Base-by-base conservation (phyloP, 2,329 filamentous ascomycete genomes). In the Calonectria crousiana region DNA sequence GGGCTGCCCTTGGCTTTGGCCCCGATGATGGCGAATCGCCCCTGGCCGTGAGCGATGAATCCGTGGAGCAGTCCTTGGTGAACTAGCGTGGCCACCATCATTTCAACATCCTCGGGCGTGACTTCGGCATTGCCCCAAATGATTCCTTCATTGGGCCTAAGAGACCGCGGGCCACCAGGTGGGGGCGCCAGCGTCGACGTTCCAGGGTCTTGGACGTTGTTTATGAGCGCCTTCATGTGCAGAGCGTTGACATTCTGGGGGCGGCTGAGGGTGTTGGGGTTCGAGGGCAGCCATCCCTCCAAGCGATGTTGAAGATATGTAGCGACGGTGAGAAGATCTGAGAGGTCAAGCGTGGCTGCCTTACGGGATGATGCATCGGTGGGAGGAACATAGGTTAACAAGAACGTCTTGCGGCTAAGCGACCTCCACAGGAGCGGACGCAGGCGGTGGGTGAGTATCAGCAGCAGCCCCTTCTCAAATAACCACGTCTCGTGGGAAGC, bases 351-450 rank as follows among this genome's bases (percentile, higher is more conserved):
- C 0, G 94, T 95, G 0, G 95, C 94, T 3, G 95, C 93, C 78
- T 90, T 90, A 78, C 89, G 92, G 4, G 88, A 88, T 44, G 87
- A 86, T 74, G 85, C 88, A 78, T 88, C 89, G 28, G 78, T 81
- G 1, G 93, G 93, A 51, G 92, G 91, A n/a, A 92, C 90, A 76
- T 96, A 97, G 20, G 92, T 94, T 16, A 97, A 88, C 13, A 96
- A 85, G 83, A 98, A 98, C 0, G 93, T 92, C 77, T 92, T 93
- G 36, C 95, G 91, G 23, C 94, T 91, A 9, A 98, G 89, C 1
- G 94, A 94, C 18, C 96, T 92, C 95, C 95, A 98, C 16, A 98
- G 91, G 3, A 97, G 88, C 1, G 95, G 92, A 71, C 97, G 94
- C 72, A 96, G 93, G 67, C 95, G 91, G 80, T 95, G 94, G 4